These are phyloP conservation scores for Dactylellina parvicollis DNA, from an alignment of 2,329 filamentous ascomycete species.

Conservation along the genomic window DNA sequence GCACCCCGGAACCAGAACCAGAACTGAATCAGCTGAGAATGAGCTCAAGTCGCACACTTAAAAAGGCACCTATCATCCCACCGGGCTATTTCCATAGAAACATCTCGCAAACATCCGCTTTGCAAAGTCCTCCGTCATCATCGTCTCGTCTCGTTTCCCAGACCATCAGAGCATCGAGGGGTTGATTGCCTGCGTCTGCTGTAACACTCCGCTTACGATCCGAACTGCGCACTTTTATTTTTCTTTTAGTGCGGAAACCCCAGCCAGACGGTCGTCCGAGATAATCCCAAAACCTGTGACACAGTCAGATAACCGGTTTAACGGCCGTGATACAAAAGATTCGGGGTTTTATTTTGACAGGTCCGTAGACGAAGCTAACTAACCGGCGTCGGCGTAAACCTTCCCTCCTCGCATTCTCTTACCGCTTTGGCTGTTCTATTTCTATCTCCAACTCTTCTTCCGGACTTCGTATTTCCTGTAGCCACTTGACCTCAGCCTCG, in stretches of 20 bases:
- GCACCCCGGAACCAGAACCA: conserved; percentile 14
- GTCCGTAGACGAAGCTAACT: conserved; percentile 29
- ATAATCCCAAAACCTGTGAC: no score
- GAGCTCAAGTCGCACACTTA: conserved; percentile 23
- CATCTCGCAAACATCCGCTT: conserved; percentile 8
- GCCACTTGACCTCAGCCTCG: neutral
- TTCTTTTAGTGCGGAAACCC: no score
- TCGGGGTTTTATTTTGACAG: conserved; percentile 33
- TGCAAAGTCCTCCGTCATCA: conserved; percentile 2
- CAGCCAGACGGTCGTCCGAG: no score
- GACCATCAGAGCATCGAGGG: neutral
- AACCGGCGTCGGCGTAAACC: conserved; percentile 17
- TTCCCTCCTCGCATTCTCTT: conserved; percentile 22
- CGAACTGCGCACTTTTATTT: no score
- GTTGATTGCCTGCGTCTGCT: conserved; percentile 9
- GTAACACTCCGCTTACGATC: no score
- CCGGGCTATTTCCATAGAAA: neutral
- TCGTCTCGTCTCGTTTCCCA: conserved; percentile 10
- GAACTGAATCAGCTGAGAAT: conserved; percentile 44
- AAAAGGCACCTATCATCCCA: conserved; percentile 23
- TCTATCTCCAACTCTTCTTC: no score
- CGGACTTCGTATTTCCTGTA: neutral
- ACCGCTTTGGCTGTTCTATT: no score
- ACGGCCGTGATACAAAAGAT: conserved; percentile 2
- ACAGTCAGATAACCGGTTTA: no score